Evolutionary conservation across 2,329 filamentous ascomycete genomes (phyloP).

Genomic region (Aspergillus latus): DNA sequence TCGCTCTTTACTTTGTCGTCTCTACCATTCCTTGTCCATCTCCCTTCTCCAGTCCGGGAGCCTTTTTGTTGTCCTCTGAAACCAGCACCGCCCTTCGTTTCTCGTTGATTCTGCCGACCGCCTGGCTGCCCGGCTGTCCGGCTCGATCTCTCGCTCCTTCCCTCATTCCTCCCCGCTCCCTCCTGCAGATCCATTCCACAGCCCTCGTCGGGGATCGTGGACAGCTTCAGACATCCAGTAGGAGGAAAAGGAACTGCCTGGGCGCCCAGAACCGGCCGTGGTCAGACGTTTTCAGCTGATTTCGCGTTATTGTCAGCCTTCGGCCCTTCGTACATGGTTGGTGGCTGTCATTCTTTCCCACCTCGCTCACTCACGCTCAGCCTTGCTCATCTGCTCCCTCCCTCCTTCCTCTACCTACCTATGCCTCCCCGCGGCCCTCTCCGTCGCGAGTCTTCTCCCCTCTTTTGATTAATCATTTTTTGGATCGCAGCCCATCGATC

Average conservation of each 20-base stretch:
- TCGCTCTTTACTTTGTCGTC: neutral
- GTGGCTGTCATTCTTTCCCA: slow-evolving; percentile 22
- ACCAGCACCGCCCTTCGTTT: neutral
- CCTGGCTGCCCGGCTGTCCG: neutral
- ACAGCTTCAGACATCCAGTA: slow-evolving; percentile 12
- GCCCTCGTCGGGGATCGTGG: slow-evolving; percentile 13
- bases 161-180: slow-evolving; percentile 24
- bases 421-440: slow-evolving; percentile 6
- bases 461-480: slow-evolving; percentile 6
- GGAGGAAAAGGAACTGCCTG: slow-evolving; percentile 1
- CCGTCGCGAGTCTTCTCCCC: neutral
- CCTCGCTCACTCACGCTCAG: slow-evolving; percentile 9
- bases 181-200: slow-evolving; percentile 41
- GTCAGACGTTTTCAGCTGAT: slow-evolving; percentile 2
- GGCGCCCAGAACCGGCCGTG: neutral
- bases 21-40: slow-evolving; percentile 6
- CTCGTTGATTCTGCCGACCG: neutral
- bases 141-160: slow-evolving; percentile 7
- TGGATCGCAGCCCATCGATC: too few species aligned
- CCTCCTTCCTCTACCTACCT: slow-evolving; percentile 13
- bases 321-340: slow-evolving; percentile 19
- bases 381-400: neutral
- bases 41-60: neutral
- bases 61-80: slow-evolving; percentile 3
- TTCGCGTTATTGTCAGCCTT: slow-evolving; percentile 8